These are phyloP conservation scores for Mycena epipterygia DNA, from an alignment of 768 basidiomycete genomes.

Conservation along the genomic window DNA sequence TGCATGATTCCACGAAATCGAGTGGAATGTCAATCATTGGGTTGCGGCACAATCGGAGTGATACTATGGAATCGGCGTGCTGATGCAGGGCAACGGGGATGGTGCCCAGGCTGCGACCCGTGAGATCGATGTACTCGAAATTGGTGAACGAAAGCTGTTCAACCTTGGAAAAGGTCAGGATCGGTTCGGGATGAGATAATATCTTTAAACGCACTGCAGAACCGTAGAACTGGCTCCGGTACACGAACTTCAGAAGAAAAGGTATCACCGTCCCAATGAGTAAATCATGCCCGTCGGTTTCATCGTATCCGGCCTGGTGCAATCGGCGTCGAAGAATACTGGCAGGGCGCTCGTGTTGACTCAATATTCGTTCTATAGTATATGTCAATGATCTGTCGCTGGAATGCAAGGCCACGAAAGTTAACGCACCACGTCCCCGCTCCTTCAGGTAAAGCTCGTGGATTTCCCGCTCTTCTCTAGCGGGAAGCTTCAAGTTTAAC, in stretches of 20 bases:
- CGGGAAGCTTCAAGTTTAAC: constrained; percentile 33
- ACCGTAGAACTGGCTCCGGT: constrained; percentile 81
- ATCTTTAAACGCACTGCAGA: constrained; percentile 70
- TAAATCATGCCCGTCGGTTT: constrained; percentile 82
- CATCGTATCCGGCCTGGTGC: constrained; percentile 91
- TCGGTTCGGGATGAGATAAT: constrained; percentile 4
- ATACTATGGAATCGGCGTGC: constrained; percentile 86
- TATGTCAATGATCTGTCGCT: background rate
- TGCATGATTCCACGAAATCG: constrained; percentile 94
- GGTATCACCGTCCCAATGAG: constrained; percentile 81
- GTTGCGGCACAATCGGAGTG: constrained; percentile 91
- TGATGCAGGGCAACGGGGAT: constrained; percentile 91
- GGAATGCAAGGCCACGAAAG: background rate
- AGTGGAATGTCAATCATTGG: constrained; percentile 96
- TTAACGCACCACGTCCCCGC: constrained; percentile 75
- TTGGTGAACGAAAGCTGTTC: constrained; percentile 79
- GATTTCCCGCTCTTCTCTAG: constrained; percentile 60
- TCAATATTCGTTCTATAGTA: constrained; percentile 82
- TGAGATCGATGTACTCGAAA: constrained; percentile 87
- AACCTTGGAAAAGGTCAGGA: constrained; percentile 59
- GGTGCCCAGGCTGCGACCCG: constrained; percentile 83
- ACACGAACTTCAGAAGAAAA: constrained; percentile 92
- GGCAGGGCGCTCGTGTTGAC: constrained; percentile 87
- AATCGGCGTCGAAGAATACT: constrained; percentile 86
- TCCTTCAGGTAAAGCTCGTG: constrained; percentile 84